phyloP scores from a whole-genome alignment of 2,329 filamentous ascomycete species.

The Chaetomiaceae sp. region DNA sequence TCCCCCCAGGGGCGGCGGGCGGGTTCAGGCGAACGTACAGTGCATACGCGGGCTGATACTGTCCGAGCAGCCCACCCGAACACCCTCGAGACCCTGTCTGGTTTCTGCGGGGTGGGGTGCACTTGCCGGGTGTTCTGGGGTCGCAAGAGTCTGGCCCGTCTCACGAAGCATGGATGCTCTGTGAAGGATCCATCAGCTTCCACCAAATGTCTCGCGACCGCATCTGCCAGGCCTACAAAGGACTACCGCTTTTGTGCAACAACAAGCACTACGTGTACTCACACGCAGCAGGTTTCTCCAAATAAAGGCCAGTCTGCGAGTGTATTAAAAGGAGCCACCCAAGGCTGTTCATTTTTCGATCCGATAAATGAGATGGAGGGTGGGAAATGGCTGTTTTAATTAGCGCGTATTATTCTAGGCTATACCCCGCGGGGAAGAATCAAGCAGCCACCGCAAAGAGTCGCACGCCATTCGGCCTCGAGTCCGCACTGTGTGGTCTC shows the following conservation, averaged over 20 bases:
- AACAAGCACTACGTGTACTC: background rate
- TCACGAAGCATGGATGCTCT: too few relatives aligned
- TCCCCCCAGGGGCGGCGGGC: constrained; percentile 3
- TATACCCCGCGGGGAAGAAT: constrained; percentile 1
- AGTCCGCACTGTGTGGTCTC: constrained; percentile 12
- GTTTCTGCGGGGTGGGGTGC: background rate
- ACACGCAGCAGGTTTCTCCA: too few relatives aligned
- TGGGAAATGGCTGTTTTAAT: constrained; percentile 4
- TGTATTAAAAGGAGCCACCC: background rate
- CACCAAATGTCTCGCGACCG: too few relatives aligned
- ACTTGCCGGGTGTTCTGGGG: background rate
- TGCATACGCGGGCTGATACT: background rate
- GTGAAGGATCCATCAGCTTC: too few relatives aligned
- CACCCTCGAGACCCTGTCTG: background rate
- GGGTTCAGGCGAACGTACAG: constrained; percentile 1
- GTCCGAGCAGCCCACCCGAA: background rate
- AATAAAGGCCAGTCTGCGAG: background rate
- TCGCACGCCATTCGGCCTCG: background rate
- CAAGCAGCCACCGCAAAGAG: background rate
- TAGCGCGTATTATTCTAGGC: background rate
- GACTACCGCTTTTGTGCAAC: too few relatives aligned
- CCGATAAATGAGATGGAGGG: background rate
- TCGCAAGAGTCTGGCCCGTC: background rate
- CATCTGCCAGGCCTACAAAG: too few relatives aligned
- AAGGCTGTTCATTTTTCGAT: background rate